A percentile compares a stretch with the other conserved stretches of the same genome.
Conservation (phyloP, 495 filamentous ascomycete genomes). For the Bathelium albidoporum region DNA sequence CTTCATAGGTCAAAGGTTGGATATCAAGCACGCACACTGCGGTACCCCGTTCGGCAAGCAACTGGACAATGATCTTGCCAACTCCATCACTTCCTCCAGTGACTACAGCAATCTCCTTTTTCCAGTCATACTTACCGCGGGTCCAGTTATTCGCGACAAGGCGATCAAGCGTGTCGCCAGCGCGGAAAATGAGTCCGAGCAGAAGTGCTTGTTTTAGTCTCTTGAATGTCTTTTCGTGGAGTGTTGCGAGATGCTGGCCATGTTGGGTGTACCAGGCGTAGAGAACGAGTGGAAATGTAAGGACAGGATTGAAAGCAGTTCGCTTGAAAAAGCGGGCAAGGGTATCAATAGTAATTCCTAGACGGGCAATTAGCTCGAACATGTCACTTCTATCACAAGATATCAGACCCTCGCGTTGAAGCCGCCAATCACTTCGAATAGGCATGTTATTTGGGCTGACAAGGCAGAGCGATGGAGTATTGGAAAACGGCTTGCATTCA, state of each 20-base stretch:
- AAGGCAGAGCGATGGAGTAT: background rate
- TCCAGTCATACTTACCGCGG: conserved; percentile 40
- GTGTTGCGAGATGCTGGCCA: conserved; percentile 41
- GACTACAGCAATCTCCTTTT: conserved; percentile 57
- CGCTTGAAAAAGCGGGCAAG: conserved; percentile 42
- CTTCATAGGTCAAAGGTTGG: conserved; percentile 30
- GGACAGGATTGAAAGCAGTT: conserved; percentile 49
- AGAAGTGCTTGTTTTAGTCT: conserved; percentile 25
- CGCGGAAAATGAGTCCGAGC: conserved; percentile 32
- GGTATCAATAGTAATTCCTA: conserved; percentile 55
- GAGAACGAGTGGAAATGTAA: conserved; percentile 50
- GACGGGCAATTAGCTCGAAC: background rate
- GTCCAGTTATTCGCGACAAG: conserved; percentile 42
- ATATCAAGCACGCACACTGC: conserved; percentile 65
- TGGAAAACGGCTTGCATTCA: background rate
- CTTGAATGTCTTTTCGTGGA: conserved; percentile 37
- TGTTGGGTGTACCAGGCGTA: conserved; percentile 48
- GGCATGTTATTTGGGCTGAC: conserved; percentile 14
- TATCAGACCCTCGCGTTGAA: conserved; percentile 23
- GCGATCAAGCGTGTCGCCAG: conserved; percentile 34
- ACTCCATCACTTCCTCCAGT: conserved; percentile 65
- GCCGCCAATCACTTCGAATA: conserved; percentile 20
- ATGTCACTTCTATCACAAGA: background rate
- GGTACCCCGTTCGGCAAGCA: conserved; percentile 47
- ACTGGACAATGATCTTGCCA: conserved; percentile 48